A percentile compares a stretch with the other conserved stretches of the same genome.
Evolutionary conservation across 106 monocot genomes (phyloP).

Genomic region (Ottelia alismoides): DNA sequence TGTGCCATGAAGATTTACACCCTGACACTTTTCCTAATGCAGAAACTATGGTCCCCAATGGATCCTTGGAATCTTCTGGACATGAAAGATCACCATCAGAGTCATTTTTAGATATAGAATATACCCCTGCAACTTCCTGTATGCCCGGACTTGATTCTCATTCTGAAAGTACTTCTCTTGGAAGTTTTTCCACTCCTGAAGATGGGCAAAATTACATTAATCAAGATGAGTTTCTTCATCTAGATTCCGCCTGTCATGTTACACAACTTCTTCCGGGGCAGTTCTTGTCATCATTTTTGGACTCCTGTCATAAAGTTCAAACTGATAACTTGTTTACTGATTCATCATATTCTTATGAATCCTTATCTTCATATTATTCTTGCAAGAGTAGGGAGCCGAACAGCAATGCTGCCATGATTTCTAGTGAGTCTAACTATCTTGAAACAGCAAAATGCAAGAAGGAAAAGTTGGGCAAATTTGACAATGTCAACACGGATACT

Average conservation of each 20-base stretch:
- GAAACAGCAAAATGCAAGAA: constrained; percentile 16
- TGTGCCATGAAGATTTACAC: no score
- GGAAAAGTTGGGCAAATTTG: constrained; percentile 2
- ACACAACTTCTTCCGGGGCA: constrained; percentile 14
- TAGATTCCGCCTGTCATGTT: no score
- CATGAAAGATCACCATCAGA: no score
- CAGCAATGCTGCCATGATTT: neutral
- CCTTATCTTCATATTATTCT: constrained; percentile 13
- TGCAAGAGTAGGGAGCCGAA: constrained; percentile 11
- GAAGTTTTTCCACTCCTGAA: no score
- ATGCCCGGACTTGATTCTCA: constrained; percentile 3
- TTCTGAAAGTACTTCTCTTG: neutral
- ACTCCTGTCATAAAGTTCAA: constrained; percentile 10
- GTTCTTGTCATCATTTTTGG: constrained; percentile 31
- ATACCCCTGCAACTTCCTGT: neutral
- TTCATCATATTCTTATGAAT: constrained; percentile 12
- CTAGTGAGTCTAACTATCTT: constrained; percentile 12
- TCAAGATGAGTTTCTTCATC: no score
- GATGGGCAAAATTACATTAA: no score
- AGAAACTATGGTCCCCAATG: no score
- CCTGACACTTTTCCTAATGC: no score
- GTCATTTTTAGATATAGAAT: constrained; percentile 6
- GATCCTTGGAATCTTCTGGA: no score
- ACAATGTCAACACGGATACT: constrained; percentile 17
- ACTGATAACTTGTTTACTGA: constrained; percentile 10